A percentile compares a stretch with the other conserved stretches of the same genome.
Conservation (phyloP, 345 rosid genomes). For the Populus simonii region DNA sequence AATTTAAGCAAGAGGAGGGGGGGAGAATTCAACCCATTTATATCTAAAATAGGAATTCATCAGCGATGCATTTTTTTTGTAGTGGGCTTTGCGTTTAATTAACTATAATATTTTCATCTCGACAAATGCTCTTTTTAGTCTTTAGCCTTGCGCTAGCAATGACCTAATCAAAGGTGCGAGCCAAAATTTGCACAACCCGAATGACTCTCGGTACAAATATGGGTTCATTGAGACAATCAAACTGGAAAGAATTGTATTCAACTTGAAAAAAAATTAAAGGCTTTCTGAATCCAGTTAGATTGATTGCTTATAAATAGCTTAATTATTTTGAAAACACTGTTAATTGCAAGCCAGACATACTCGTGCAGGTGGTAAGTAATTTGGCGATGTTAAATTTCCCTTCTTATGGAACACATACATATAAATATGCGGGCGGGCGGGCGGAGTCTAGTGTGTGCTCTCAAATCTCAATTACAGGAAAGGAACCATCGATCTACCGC, state of each 20-base stretch:
- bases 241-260: too few species aligned
- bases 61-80: too few species aligned
- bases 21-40: too few species aligned
- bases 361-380: not conserved
- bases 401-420: not conserved
- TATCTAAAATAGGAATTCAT: too few species aligned
- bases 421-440: too few species aligned
- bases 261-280: too few species aligned
- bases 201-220: too few species aligned
- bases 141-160: not conserved
- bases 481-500: too few species aligned
- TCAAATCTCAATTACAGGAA: too few species aligned
- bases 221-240: not conserved
- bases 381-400: not conserved
- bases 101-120: not conserved
- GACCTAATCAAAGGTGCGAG: not conserved
- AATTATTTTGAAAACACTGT: not conserved
- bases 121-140: not conserved
- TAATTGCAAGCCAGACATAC: not conserved
- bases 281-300: not conserved
- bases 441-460: too few species aligned
- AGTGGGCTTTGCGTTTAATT: too few species aligned
- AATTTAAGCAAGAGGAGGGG: too few species aligned
- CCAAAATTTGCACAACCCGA: not conserved
- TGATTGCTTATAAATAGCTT: not conserved